Evolutionary conservation across 371 early-diverging fungal species (phyloP), one percentile per base, ranked within the genome.

Genomic region (Saksenaea oblongispora): DNA sequence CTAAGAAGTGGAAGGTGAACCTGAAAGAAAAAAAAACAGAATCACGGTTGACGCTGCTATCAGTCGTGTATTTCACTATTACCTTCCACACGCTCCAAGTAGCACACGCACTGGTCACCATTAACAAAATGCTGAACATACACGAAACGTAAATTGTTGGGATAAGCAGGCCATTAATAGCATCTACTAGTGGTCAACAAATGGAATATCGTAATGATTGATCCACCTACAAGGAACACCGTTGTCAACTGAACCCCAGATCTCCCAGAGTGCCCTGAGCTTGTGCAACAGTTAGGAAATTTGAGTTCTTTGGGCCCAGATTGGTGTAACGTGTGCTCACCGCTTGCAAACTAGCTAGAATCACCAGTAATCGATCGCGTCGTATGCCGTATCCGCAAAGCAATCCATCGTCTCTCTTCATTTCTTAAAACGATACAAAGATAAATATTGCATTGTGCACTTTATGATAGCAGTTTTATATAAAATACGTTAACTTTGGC

Each of bases 61-160:
- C n/a, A n/a, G n/a, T n/a, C n/a, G n/a, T n/a, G n/a, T 18, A 54
- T 13, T 56, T 13, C 14, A 51, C 18, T 18, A 17, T 14, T 53
- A 47, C 72, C 44, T 70, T 64, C 27, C 67, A 70, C 1, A 66
- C 65, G 34, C 63, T 61, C 64, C 64, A 65, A 11, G 74, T 70
- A 3, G 66, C 61, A 55, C 60, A 65, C 18, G 59, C 56, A 35
- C 71, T 65, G 41, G 58, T 54, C 5, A 35, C 36, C 61, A 66
- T 65, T 27, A 70, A 36, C 28, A 62, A 55, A 9, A 65, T 53
- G 34, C 68, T 65, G 4, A 74, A 61, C 10, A 67, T 55, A 26
- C 71, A 70, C 1, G 65, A 61, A 1, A 58, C 41, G 39, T 74
- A 74, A n/a, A 70, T 42, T 3, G 66, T 63, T 3, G 74, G 74